These are phyloP conservation scores for Hamamelis virginiana DNA, from an alignment of 164 flowering plant genomes.

Conservation along the genomic window DNA sequence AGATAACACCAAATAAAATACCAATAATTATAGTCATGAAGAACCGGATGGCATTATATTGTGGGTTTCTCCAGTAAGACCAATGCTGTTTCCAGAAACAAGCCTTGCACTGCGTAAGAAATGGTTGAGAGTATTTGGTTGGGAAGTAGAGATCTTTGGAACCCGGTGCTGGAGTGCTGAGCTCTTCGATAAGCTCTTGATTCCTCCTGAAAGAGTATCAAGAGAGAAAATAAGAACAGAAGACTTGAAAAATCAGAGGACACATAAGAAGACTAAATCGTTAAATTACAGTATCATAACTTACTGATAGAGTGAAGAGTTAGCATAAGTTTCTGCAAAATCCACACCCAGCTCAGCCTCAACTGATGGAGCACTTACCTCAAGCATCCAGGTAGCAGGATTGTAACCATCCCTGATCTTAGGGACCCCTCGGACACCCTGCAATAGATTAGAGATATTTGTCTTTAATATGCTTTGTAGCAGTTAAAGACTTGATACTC, in stretches of 20 bases:
- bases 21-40: conserved; percentile 46
- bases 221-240: neutral
- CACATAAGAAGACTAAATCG: too few relatives aligned
- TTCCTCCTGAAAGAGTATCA: conserved; percentile 33
- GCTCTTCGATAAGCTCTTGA: conserved; percentile 38
- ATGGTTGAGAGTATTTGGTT: conserved; percentile 51
- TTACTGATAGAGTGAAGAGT: conserved; percentile 49
- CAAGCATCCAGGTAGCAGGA: conserved; percentile 79
- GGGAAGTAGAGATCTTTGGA: conserved; percentile 58
- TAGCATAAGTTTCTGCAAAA: conserved; percentile 52
- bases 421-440: conserved; percentile 52
- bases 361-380: conserved; percentile 40
- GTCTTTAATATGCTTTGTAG: too few relatives aligned
- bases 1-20: conserved; percentile 49
- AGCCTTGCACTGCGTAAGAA: conserved; percentile 47
- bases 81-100: conserved; percentile 67
- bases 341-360: conserved; percentile 48
- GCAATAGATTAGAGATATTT: conserved; percentile 8
- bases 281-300: too few relatives aligned
- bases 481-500: too few relatives aligned
- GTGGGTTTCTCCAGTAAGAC: conserved; percentile 63
- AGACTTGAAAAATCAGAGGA: too few relatives aligned
- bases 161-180: conserved; percentile 45
- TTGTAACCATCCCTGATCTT: conserved; percentile 52
- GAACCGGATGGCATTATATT: conserved; percentile 48